Percentiles rank a stretch among this genome's conserved stretches.
These are phyloP conservation scores for Perkinsus chesapeaki DNA, from an alignment of 169 alveolate genomes.

Conservation along the genomic window DNA sequence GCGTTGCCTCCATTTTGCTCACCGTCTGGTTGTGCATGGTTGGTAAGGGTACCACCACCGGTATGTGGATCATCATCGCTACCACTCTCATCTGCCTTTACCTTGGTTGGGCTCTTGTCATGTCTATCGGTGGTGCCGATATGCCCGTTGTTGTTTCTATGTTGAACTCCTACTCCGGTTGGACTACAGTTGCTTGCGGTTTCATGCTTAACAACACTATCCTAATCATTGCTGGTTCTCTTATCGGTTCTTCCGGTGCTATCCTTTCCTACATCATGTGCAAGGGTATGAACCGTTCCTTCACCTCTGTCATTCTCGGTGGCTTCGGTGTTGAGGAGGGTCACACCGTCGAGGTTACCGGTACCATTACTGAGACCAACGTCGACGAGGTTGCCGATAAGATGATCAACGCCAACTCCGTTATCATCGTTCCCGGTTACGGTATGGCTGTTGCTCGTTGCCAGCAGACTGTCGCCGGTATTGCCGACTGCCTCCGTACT, in stretches of 20 bases:
- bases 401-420: slow-evolving; percentile 56
- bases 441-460: slow-evolving; percentile 79
- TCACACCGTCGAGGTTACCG: slow-evolving; percentile 26
- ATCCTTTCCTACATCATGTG: slow-evolving; percentile 90
- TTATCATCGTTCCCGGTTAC: slow-evolving; percentile 89
- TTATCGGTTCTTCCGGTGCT: slow-evolving; percentile 89
- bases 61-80: slow-evolving; percentile 12
- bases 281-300: slow-evolving; percentile 57
- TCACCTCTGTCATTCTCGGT: slow-evolving; percentile 57
- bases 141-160: slow-evolving; percentile 90
- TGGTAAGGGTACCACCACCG: not conserved
- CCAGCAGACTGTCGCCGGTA: slow-evolving; percentile 38
- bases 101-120: slow-evolving; percentile 73
- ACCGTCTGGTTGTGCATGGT: not conserved
- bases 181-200: slow-evolving; percentile 81
- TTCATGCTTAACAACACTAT: slow-evolving; percentile 75
- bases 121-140: slow-evolving; percentile 87
- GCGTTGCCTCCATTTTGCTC: slow-evolving; percentile 26
- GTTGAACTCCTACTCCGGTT: slow-evolving; percentile 86
- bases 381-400: slow-evolving; percentile 68
- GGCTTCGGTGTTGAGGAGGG: slow-evolving; percentile 51
- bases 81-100: slow-evolving; percentile 47
- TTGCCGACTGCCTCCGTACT: slow-evolving; percentile 49
- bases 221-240: slow-evolving; percentile 83
- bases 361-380: slow-evolving; percentile 51